Conservation (phyloP, 108 stramenopile genomes). For the Aurantiochytrium sp. region DNA sequence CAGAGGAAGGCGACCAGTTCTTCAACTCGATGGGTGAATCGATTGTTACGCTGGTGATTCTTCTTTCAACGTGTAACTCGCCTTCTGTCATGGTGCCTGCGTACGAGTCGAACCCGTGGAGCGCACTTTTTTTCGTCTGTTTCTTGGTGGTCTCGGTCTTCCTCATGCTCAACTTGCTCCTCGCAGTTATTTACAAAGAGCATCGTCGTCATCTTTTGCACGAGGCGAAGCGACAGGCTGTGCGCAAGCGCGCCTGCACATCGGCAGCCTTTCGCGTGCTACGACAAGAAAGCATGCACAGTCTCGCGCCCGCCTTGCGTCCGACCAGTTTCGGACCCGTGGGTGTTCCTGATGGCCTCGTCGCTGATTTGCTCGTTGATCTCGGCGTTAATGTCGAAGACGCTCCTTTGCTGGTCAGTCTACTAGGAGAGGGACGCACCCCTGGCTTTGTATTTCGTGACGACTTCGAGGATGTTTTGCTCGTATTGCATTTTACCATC, state of each 20-base stretch:
- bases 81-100: conserved; percentile 26
- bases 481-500: background rate
- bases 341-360: background rate
- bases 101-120: background rate
- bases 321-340: background rate
- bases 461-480: background rate
- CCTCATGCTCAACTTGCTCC: conserved; percentile 21
- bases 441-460: background rate
- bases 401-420: background rate
- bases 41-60: conserved; percentile 5
- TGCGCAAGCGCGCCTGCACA: conserved; percentile 9
- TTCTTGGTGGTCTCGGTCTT: conserved; percentile 20
- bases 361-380: background rate
- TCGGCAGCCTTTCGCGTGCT: background rate
- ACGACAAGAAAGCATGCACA: background rate
- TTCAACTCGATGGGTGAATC: background rate
- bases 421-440: background rate
- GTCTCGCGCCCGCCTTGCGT: background rate
- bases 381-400: background rate
- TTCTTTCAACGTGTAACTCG: conserved; percentile 21
- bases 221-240: background rate
- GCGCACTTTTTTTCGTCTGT: conserved; percentile 7
- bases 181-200: conserved; percentile 9
- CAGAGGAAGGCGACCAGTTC: background rate
- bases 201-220: background rate